phyloP scores from a whole-genome alignment of 169 alveolate species.

The Plasmodium coatneyi region DNA sequence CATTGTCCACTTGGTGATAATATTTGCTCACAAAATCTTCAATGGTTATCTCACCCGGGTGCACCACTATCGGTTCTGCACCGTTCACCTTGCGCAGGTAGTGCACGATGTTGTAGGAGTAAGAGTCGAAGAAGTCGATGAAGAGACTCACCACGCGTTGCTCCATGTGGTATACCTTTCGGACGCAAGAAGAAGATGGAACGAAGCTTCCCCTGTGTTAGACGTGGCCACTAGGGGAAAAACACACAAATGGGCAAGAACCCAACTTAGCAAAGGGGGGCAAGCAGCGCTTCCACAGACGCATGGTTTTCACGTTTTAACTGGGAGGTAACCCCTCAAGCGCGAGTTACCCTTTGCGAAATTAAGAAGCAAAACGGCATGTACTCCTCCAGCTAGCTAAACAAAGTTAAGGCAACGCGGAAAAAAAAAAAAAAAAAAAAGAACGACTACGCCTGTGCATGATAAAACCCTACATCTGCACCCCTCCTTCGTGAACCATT shows the following conservation, averaged over 20 bases:
- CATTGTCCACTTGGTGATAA: conserved; percentile 30
- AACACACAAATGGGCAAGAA: not conserved
- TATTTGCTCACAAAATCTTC: conserved; percentile 17
- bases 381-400: not conserved
- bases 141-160: conserved; percentile 14
- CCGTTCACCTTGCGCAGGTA: conserved; percentile 25
- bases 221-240: not conserved
- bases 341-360: not conserved
- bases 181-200: not conserved
- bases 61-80: conserved; percentile 13
- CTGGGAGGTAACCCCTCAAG: not conserved
- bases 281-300: not conserved
- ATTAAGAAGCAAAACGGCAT: not conserved
- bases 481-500: not conserved
- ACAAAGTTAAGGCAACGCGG: not conserved
- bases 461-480: not conserved
- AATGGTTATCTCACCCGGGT: conserved; percentile 18
- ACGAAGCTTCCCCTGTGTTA: not conserved
- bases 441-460: not conserved
- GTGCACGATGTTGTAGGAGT: conserved; percentile 45
- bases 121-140: conserved; percentile 43
- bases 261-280: not conserved
- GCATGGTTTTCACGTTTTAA: not conserved
- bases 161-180: not conserved
- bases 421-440: too few relatives aligned